Base-by-base conservation (phyloP, 495 filamentous ascomycete genomes). In the Tuber indicum region DNA sequence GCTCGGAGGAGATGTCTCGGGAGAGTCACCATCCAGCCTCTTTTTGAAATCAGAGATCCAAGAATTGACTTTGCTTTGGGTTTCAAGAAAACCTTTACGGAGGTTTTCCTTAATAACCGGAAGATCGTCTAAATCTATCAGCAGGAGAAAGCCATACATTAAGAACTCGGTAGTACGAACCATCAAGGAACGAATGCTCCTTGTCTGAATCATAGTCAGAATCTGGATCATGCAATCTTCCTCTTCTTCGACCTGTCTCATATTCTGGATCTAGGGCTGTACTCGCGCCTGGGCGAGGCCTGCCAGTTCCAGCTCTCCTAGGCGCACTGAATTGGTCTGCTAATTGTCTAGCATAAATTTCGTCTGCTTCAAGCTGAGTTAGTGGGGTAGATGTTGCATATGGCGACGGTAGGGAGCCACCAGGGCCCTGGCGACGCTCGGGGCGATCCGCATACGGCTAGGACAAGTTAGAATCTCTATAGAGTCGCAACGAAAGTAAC, bases 21-120 rank as follows among this genome's bases (percentile, higher is more conserved):
- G 82, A 8, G 82, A 75, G 69, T 94, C 91, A 75, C 94, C 94
- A 83, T 98, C 94, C 26, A 98, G 89, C 84, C 88, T 90, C 88
- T 98, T 98, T 85, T 92, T 96, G 75, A 99, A 85, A 79, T 91
- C 93, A 70, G 89, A 91, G 72, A 99, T 91, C 95, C 95, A 98
- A 71, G 89, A 87, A 86, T 96, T 98, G 82, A 99, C 92, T 83
- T 91, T 97, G 19, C 88, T 89, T 86, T 99, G 96, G 39, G 96
- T 99, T 78, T 98, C 94, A 58, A 96, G 75, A 85, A 99, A 98
- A 2, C 96, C 96, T 86, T 98, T 97, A 81, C 91, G 92, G 78
- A 99, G 89, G 78, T 96, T 98, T 82, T 97, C 93, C 76, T 91
- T 91, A 84, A 99, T 98, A 71, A 94, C 91, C 4, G 96, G 96